These are phyloP conservation scores for Vinca minor DNA, from an alignment of 257 asterid species.

Conservation along the genomic window DNA sequence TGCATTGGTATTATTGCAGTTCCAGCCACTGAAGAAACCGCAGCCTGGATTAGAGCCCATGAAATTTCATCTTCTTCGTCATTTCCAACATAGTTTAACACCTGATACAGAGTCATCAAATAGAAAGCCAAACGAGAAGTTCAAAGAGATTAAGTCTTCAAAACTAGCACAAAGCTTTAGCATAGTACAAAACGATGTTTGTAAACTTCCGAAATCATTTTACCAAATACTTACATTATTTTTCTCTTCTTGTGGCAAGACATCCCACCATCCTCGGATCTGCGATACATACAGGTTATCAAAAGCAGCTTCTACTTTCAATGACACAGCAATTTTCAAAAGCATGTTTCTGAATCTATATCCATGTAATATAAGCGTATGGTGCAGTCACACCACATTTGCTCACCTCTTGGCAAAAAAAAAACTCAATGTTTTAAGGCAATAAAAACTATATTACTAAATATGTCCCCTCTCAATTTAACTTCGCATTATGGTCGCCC, in stretches of 20 bases:
- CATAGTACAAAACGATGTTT: slow-evolving; percentile 3
- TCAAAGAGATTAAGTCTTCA: slow-evolving; percentile 2
- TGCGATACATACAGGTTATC: slow-evolving; percentile 17
- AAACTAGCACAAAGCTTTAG: neutral
- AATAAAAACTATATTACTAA: neutral
- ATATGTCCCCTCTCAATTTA: neutral
- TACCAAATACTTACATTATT: slow-evolving; percentile 45
- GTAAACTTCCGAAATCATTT: neutral
- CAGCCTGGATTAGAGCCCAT: slow-evolving; percentile 75
- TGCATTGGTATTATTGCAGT: slow-evolving; percentile 94
- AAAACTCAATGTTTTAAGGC: neutral
- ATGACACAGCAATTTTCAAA: neutral
- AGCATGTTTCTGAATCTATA: neutral
- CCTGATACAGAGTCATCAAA: slow-evolving; percentile 36
- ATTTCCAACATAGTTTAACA: slow-evolving; percentile 57
- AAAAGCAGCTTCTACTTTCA: neutral
- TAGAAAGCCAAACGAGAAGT: slow-evolving; percentile 4
- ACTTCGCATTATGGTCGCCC: neutral
- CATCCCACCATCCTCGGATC: slow-evolving; percentile 95
- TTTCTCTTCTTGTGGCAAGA: slow-evolving; percentile 68
- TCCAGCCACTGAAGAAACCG: slow-evolving; percentile 78
- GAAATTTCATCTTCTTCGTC: slow-evolving; percentile 57
- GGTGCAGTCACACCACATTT: slow-evolving; percentile 2
- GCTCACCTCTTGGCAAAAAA: neutral
- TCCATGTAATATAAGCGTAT: neutral